A percentile compares a stretch with the other conserved stretches of the same genome.
These are phyloP conservation scores for Coelastrella sp. DNA, from an alignment of 139 green algal genomes.

Conservation along the genomic window DNA sequence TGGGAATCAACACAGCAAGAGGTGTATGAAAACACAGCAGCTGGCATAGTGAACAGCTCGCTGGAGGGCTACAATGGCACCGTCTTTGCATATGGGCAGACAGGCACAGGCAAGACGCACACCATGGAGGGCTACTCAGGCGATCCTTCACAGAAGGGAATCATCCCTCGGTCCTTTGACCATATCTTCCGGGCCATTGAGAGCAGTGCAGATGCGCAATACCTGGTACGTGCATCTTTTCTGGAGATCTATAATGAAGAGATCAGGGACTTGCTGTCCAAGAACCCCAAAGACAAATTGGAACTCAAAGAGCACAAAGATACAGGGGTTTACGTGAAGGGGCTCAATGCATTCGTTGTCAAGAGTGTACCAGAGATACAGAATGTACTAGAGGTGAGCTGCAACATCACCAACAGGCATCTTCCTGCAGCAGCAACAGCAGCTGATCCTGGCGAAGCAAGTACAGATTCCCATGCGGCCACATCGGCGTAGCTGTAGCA, in stretches of 20 bases:
- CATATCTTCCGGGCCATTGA: slow-evolving; percentile 85
- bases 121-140: slow-evolving; percentile 80
- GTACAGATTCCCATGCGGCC: background rate
- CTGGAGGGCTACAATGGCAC: slow-evolving; percentile 92
- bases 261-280: slow-evolving; percentile 79
- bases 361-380: slow-evolving; percentile 82
- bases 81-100: slow-evolving; percentile 87
- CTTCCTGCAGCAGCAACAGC: background rate
- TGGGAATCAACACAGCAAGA: slow-evolving; percentile 68
- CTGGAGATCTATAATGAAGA: slow-evolving; percentile 96
- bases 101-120: slow-evolving; percentile 79
- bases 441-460: background rate
- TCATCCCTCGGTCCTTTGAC: slow-evolving; percentile 86
- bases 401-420: background rate
- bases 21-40: slow-evolving; percentile 78
- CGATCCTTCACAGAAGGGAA: slow-evolving; percentile 68
- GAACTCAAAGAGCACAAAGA: slow-evolving; percentile 87
- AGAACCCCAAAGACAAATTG: slow-evolving; percentile 74
- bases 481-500: background rate
- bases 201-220: slow-evolving; percentile 67
- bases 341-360: slow-evolving; percentile 85
- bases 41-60: slow-evolving; percentile 80
- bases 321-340: slow-evolving; percentile 87
- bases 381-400: slow-evolving; percentile 80
- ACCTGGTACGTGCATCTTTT: slow-evolving; percentile 84